These are phyloP conservation scores for Coprinellus micaceus DNA, from an alignment of 768 basidiomycete genomes.

Conservation along the genomic window DNA sequence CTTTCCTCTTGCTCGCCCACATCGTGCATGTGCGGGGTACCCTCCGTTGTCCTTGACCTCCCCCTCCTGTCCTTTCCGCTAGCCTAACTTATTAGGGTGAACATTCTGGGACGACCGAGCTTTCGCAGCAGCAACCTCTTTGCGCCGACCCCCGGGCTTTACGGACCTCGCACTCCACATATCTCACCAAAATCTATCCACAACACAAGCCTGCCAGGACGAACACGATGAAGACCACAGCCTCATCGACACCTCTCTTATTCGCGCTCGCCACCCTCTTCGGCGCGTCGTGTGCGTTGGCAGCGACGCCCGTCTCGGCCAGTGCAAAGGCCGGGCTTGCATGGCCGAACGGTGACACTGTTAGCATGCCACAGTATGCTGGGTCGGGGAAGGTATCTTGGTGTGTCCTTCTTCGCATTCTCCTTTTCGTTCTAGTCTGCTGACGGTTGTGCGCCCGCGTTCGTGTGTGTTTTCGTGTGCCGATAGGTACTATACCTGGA, in stretches of 20 bases:
- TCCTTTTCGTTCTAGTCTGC: no score
- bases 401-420: slow-evolving; percentile 23
- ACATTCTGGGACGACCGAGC: no score
- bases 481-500: slow-evolving; percentile 53
- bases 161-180: no score
- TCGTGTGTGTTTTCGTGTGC: neutral
- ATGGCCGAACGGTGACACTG: slow-evolving; percentile 42
- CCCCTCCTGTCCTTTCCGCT: no score
- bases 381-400: slow-evolving; percentile 48
- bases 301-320: neutral
- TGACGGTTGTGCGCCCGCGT: neutral
- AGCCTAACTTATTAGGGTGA: no score
- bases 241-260: neutral
- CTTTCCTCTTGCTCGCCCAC: neutral
- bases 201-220: no score
- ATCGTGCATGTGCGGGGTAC: no score
- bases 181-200: no score
- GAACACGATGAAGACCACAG: no score
- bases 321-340: slow-evolving; percentile 44
- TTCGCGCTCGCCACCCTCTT: neutral
- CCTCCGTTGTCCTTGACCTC: no score
- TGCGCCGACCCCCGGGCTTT: no score
- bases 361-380: slow-evolving; percentile 41
- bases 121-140: no score
- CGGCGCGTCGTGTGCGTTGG: neutral